These are phyloP conservation scores for Candida caryicola DNA, from an alignment of 805 yeast genomes.

Conservation along the genomic window DNA sequence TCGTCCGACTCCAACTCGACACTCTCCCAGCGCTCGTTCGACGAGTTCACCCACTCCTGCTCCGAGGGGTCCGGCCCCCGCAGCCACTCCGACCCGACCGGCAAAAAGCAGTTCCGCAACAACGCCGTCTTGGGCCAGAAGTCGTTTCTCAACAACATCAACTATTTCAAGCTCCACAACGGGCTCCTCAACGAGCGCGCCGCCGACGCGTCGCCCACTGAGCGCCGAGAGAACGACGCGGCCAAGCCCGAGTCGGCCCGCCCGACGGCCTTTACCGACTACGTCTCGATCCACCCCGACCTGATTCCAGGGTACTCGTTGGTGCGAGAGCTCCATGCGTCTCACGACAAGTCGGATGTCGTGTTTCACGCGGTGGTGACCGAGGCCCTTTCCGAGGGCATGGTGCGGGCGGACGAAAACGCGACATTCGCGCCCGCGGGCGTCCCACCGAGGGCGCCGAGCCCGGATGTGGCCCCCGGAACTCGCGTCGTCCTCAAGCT, in stretches of 20 bases:
- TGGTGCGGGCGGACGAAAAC: slow-evolving; percentile 5
- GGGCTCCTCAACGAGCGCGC: slow-evolving; percentile 14
- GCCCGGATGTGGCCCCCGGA: slow-evolving; percentile 3
- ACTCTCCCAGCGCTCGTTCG: slow-evolving; percentile 6
- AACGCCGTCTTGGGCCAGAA: slow-evolving; percentile 14
- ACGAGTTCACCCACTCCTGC: neutral
- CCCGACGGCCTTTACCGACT: slow-evolving; percentile 14
- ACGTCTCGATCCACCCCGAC: slow-evolving; percentile 12
- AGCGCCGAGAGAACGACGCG: slow-evolving; percentile 5
- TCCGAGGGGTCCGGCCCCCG: neutral
- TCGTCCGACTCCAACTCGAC: neutral
- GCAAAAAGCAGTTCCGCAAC: slow-evolving; percentile 4
- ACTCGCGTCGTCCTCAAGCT: slow-evolving; percentile 20
- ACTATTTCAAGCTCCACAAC: slow-evolving; percentile 20
- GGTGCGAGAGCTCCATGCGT: slow-evolving; percentile 15
- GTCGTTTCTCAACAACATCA: slow-evolving; percentile 26
- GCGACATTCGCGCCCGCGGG: neutral
- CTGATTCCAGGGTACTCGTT: slow-evolving; percentile 24
- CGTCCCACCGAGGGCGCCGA: neutral
- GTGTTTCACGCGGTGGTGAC: slow-evolving; percentile 16
- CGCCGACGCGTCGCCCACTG: slow-evolving; percentile 8
- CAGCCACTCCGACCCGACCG: neutral
- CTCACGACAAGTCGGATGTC: slow-evolving; percentile 10
- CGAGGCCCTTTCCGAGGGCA: neutral
- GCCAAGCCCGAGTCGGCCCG: too few relatives aligned